phyloP scores from a whole-genome alignment of 2,329 filamentous ascomycete species.

The Drechslerella coelobrocha region DNA sequence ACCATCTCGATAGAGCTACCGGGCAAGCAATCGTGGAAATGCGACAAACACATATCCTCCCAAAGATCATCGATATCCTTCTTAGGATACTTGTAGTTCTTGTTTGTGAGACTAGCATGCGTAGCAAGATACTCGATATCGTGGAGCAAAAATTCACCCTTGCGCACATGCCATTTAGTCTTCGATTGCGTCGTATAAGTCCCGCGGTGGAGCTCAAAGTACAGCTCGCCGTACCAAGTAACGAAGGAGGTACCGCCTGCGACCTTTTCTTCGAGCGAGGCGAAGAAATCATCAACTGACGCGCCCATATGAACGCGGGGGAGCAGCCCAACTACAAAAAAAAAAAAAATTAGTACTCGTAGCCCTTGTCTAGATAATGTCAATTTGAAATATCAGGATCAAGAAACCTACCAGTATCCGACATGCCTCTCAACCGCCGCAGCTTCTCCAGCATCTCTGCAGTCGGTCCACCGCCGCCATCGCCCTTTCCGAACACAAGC shows the following conservation, averaged over 20 bases:
- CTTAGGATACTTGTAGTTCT: conserved; percentile 87
- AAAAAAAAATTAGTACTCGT: neutral
- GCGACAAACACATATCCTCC: conserved; percentile 88
- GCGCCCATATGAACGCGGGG: conserved; percentile 87
- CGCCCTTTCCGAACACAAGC: conserved; percentile 93
- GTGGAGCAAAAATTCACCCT: conserved; percentile 81
- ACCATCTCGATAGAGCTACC: conserved; percentile 97
- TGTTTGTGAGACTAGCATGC: conserved; percentile 75
- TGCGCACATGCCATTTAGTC: conserved; percentile 93
- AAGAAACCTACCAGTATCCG: conserved; percentile 67
- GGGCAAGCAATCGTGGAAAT: conserved; percentile 96
- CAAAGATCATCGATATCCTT: conserved; percentile 94
- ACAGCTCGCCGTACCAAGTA: conserved; percentile 97
- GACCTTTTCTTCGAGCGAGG: conserved; percentile 78
- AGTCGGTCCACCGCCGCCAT: conserved; percentile 93
- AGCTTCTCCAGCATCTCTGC: conserved; percentile 95
- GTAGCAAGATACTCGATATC: conserved; percentile 89
- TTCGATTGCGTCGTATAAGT: conserved; percentile 98
- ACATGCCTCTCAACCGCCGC: conserved; percentile 85
- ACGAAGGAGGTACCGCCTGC: conserved; percentile 70
- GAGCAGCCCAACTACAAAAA: conserved; percentile 69
- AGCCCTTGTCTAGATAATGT: neutral
- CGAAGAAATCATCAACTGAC: conserved; percentile 94
- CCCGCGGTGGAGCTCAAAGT: conserved; percentile 95
- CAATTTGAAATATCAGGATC: neutral